phyloP scores from a whole-genome alignment of 1,284 basidiomycete genomes.

The Coniophora puteana region DNA sequence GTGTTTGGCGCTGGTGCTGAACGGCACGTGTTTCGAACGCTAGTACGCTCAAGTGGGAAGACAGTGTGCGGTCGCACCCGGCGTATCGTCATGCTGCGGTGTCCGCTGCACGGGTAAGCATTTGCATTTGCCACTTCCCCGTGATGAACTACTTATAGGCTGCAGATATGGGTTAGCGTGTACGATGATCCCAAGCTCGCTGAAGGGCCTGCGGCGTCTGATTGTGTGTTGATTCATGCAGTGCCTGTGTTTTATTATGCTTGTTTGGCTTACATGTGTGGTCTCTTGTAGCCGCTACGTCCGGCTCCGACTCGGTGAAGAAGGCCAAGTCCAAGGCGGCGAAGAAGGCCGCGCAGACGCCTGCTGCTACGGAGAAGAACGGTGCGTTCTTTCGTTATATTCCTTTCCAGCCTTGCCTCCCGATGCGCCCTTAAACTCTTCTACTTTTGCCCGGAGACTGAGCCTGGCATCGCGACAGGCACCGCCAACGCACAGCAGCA shows the following conservation, averaged over 20 bases:
- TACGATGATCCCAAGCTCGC: slow-evolving; percentile 73
- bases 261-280: no score
- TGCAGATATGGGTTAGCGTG: slow-evolving; percentile 71
- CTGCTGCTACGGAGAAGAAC: slow-evolving; percentile 50
- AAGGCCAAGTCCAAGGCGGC: slow-evolving; percentile 92
- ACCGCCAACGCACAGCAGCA: slow-evolving; percentile 28
- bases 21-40: slow-evolving; percentile 4
- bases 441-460: no score
- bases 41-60: slow-evolving; percentile 84
- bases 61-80: slow-evolving; percentile 72
- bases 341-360: slow-evolving; percentile 78
- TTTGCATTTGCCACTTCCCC: neutral
- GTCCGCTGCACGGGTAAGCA: slow-evolving; percentile 57
- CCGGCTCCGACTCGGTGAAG: slow-evolving; percentile 68
- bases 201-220: slow-evolving; percentile 25
- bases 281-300: no score
- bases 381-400: slow-evolving; percentile 32
- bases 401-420: slow-evolving; percentile 2
- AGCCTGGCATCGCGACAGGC: no score
- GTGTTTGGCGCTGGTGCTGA: slow-evolving; percentile 1
- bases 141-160: slow-evolving; percentile 2
- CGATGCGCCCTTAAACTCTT: slow-evolving; percentile 13
- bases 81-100: slow-evolving; percentile 76
- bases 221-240: no score
- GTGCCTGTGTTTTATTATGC: neutral